phyloP scores from a whole-genome alignment of 345 rosid species.

The Heritiera fomes region DNA sequence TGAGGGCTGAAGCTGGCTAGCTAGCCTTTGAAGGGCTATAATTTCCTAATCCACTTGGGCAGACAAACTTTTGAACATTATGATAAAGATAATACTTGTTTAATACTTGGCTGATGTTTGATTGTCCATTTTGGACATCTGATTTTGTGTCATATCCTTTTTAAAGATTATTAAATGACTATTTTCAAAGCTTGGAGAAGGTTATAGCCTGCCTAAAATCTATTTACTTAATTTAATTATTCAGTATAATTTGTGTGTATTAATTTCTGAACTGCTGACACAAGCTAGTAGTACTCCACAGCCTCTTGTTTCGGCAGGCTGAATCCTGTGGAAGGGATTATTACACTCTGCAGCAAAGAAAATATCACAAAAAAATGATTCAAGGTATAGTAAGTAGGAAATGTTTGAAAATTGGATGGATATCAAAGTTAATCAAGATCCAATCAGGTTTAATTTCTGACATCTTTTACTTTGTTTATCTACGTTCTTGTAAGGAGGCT shows the following conservation, averaged over 20 bases:
- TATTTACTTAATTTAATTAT: neutral
- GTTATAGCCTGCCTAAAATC: neutral
- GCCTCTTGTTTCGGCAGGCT: neutral
- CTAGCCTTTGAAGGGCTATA: neutral
- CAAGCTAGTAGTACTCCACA: neutral
- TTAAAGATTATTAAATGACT: neutral
- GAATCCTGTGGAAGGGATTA: neutral
- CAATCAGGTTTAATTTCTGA: neutral
- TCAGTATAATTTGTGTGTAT: neutral
- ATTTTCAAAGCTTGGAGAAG: neutral
- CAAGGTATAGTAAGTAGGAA: neutral
- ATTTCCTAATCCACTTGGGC: constrained; percentile 28
- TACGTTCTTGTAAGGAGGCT: neutral
- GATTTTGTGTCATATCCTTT: neutral
- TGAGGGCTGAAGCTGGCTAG: neutral
- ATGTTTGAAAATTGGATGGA: neutral
- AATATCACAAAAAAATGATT: neutral
- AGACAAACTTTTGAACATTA: constrained; percentile 31
- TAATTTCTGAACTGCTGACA: neutral
- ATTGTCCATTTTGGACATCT: neutral
- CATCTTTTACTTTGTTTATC: neutral
- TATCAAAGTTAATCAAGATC: neutral
- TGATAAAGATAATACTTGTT: neutral
- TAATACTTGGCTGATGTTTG: constrained; percentile 12
- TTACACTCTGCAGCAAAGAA: neutral